Evolutionary conservation across 2,329 filamentous ascomycete genomes (phyloP).

Genomic region (Allantophomopsis cytisporea): DNA sequence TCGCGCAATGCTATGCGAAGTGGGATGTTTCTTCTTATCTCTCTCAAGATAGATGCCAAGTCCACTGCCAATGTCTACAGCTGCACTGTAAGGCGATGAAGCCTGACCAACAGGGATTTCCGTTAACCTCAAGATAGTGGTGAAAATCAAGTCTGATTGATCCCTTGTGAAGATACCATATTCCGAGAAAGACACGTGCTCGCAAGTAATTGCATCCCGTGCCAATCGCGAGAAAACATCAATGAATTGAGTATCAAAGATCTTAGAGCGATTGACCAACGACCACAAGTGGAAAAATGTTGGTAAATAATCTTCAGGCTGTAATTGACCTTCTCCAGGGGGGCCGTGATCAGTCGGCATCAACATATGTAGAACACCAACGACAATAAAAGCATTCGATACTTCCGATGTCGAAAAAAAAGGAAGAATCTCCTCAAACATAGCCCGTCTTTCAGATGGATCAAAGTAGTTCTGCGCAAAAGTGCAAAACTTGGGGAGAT

Average conservation of each 20-base stretch:
- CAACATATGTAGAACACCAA: slow-evolving; percentile 73
- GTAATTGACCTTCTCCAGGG: slow-evolving; percentile 56
- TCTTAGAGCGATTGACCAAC: slow-evolving; percentile 76
- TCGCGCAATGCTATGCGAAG: slow-evolving; percentile 81
- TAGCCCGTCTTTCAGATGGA: slow-evolving; percentile 67
- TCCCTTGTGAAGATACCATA: slow-evolving; percentile 87
- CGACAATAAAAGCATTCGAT: slow-evolving; percentile 86
- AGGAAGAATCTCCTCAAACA: slow-evolving; percentile 67
- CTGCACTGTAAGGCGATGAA: slow-evolving; percentile 73
- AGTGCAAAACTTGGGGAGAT: slow-evolving; percentile 75
- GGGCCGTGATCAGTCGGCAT: slow-evolving; percentile 75
- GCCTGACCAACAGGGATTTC: slow-evolving; percentile 96
- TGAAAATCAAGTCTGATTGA: slow-evolving; percentile 88
- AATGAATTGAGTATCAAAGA: slow-evolving; percentile 75
- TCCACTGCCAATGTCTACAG: slow-evolving; percentile 72
- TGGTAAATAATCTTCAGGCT: slow-evolving; percentile 78
- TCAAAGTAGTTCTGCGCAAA: slow-evolving; percentile 91
- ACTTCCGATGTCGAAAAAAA: slow-evolving; percentile 92
- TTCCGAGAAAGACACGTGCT: slow-evolving; percentile 67
- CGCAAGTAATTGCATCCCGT: slow-evolving; percentile 64
- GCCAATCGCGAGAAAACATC: slow-evolving; percentile 83
- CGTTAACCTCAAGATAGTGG: slow-evolving; percentile 73
- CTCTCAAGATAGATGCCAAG: slow-evolving; percentile 79
- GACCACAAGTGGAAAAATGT: slow-evolving; percentile 97
- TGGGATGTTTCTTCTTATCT: slow-evolving; percentile 85